These are phyloP conservation scores for Penicillium sp. DNA, from an alignment of 2,329 filamentous ascomycete genomes.

Conservation along the genomic window DNA sequence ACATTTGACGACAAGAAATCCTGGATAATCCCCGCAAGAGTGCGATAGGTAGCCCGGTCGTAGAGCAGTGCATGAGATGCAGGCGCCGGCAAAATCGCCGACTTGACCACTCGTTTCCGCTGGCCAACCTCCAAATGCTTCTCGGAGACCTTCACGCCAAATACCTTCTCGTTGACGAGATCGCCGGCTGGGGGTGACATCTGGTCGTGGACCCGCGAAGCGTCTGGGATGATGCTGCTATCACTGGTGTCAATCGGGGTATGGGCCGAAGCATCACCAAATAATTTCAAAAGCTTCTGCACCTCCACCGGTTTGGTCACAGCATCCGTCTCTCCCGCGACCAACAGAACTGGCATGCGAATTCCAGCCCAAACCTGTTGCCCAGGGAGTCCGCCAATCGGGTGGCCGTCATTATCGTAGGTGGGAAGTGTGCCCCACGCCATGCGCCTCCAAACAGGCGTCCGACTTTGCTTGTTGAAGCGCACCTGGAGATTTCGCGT, in stretches of 20 bases:
- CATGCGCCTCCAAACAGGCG: constrained; percentile 79
- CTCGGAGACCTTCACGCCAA: constrained; percentile 25
- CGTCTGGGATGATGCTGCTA: constrained; percentile 30
- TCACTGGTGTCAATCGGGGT: constrained; percentile 25
- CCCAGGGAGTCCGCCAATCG: constrained; percentile 65
- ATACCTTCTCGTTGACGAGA: constrained; percentile 28
- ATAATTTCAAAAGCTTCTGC: constrained; percentile 58
- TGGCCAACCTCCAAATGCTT: constrained; percentile 12
- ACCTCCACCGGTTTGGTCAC: constrained; percentile 72
- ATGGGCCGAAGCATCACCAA: constrained; percentile 30
- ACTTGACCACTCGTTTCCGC: constrained; percentile 60
- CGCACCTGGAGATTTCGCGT: constrained; percentile 44
- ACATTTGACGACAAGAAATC: constrained; percentile 74
- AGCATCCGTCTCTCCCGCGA: constrained; percentile 73
- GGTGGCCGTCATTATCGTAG: constrained; percentile 48
- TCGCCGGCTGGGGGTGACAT: constrained; percentile 10
- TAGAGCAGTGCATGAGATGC: constrained; percentile 84
- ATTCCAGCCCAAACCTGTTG: constrained; percentile 69
- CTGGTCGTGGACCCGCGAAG: constrained; percentile 30
- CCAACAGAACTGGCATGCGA: constrained; percentile 69
- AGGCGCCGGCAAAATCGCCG: constrained; percentile 68
- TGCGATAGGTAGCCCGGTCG: constrained; percentile 69
- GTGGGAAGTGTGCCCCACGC: constrained; percentile 66
- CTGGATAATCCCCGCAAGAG: constrained; percentile 75
- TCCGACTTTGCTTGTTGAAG: constrained; percentile 75